Base-by-base conservation (phyloP, 2,329 filamentous ascomycete species). In the Tolypocladium inflatum region DNA sequence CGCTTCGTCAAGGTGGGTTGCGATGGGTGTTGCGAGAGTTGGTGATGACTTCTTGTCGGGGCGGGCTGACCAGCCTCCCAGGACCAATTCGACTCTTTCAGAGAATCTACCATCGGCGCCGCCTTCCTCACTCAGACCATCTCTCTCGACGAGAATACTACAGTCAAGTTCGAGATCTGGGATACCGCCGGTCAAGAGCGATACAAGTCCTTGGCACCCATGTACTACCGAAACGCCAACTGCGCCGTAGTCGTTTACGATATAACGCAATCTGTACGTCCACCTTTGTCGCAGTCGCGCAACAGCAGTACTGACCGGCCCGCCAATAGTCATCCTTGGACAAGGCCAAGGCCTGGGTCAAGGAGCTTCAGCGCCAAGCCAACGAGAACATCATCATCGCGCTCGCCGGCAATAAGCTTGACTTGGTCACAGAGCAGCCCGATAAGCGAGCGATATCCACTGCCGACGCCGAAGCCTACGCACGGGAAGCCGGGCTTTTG, bases 321-420 rank as follows among this genome's bases (percentile, higher is more conserved):
- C 38, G 17, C 52, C 37, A 43, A 54, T 61, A 99, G 94, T 85
- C 92, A 64, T 99, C 94, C 54, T 81, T 99, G 70, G 95, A 99
- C 76, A 99, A 99, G 81, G 95, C 95, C 66, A 99, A 99, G 77
- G 89, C 92, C 51, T 99, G 94, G 94, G 93, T 99, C 60, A 97
- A 97, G 78, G 94, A 99, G 74, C 86, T 99, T 57, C 94, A 99
- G 76, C 88, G 94, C 71, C 94, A 99, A 78, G 94, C 95, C 62
- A 99, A 97, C 79, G 94, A 99, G 77, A 97, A 97, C 77, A 99
- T 99, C 74, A 92, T 99, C 75, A 99, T 99, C 70, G 94, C 94
- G 53, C 86, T 99, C 50, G 94, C 93, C 56, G 94, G 94, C 63
- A 99, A 99, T 82, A 97, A 99, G 79, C 81, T 96, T 70, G 94